Evolutionary conservation across 257 asterid genomes (phyloP), one percentile per base, ranked within the genome.

Genomic region (Coffea eugenioides): DNA sequence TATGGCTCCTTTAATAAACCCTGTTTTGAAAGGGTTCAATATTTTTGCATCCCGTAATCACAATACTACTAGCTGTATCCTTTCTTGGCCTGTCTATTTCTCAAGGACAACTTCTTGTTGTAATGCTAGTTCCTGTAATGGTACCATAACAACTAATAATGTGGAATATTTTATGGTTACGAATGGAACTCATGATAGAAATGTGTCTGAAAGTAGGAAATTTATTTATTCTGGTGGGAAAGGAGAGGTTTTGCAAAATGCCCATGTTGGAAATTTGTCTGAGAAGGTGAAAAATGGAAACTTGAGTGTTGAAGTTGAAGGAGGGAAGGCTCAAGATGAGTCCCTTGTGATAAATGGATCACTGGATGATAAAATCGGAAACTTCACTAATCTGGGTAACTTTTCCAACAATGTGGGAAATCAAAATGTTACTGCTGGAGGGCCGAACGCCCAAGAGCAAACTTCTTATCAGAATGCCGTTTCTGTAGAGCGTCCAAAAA

Each of bases 1-100:
- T 36, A 90, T 82, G 77, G 87, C 87, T 66, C 90, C 98, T 21
- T 83, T 82, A 56, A 80, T 86, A 20, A 85, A 72, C 81, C 91
- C 97, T 0, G 83, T 91, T 27, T 82, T 90, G 79, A 83, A 83
- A 82, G 89, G 90, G 69, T 82, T 86, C 45, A 86, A 61, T 65
- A 69, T 69, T 72, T 78, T 86, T 68, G 86, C 88, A 73, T 84
- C 89, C 20, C 71, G 48, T 18, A 75, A 80, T n/a, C 2, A 39
- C 43, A 72, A 81, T 69, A 82, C 81, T 59, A 76, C 34, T 76
- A 68, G 90, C 27, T 62, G 51, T 77, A 45, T 61, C 79, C 21
- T 82, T 62, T 62, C 87, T 46, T 88, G 97, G 94, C 89, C 88
- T 2, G 85, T 86, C 57, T 62, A 80, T 13, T 77, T 74, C 10